These are phyloP conservation scores for Aspergillus haitiensis DNA, from an alignment of 495 filamentous ascomycete species.

Conservation along the genomic window DNA sequence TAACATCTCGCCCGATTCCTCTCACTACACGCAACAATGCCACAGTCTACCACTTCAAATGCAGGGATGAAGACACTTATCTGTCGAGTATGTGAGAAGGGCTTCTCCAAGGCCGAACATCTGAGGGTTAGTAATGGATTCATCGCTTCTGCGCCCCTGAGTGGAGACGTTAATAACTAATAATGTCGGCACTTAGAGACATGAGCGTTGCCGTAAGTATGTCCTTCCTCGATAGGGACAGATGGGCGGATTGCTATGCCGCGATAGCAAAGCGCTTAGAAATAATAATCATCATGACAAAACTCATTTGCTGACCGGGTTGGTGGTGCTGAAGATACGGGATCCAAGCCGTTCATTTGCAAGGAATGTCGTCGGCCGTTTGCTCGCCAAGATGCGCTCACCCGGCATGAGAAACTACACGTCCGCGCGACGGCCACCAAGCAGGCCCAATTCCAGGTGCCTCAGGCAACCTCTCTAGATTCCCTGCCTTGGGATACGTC, in stretches of 20 bases:
- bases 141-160: constrained; percentile 4
- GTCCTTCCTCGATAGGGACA: constrained; percentile 4
- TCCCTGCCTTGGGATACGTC: constrained; percentile 32
- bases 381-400: constrained; percentile 49
- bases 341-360: constrained; percentile 47
- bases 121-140: constrained; percentile 34
- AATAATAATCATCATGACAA: constrained; percentile 1
- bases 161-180: constrained; percentile 23
- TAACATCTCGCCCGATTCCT: background rate
- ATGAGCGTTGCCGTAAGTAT: constrained; percentile 50
- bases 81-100: constrained; percentile 46
- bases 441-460: constrained; percentile 23
- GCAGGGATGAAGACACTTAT: constrained; percentile 34
- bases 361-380: constrained; percentile 46
- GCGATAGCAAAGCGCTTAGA: background rate
- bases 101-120: constrained; percentile 50
- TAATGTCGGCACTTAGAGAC: constrained; percentile 41
- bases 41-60: constrained; percentile 17
- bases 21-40: constrained; percentile 12
- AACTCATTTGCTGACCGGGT: constrained; percentile 20
- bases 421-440: constrained; percentile 33
- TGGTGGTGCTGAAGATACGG: constrained; percentile 40
- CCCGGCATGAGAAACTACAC: constrained; percentile 50
- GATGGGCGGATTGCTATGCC: background rate
- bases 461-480: constrained; percentile 27